Conservation (phyloP, 768 basidiomycete genomes). For the Mycena belliarum region DNA sequence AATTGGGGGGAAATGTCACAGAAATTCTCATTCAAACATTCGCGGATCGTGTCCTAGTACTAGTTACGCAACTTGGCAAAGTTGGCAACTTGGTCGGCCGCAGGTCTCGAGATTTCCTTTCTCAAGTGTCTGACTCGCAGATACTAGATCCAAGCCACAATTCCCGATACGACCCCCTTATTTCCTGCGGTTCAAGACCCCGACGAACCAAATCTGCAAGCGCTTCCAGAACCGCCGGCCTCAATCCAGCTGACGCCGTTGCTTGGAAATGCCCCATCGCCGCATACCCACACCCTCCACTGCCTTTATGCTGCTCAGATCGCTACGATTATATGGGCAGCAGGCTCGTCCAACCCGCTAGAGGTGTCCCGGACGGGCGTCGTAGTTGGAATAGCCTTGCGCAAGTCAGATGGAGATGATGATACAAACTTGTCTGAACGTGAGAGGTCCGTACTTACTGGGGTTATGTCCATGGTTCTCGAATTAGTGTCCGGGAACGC, state of each 20-base stretch:
- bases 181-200: constrained; percentile 39
- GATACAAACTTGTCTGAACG: constrained; percentile 32
- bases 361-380: constrained; percentile 56
- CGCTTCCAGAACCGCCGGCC: constrained; percentile 63
- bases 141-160: constrained; percentile 74
- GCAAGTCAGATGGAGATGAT: constrained; percentile 33
- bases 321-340: constrained; percentile 78
- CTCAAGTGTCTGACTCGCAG: constrained; percentile 8
- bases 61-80: constrained; percentile 90
- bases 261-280: constrained; percentile 72
- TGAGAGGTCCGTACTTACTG: constrained; percentile 48
- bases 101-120: constrained; percentile 20
- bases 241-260: constrained; percentile 77
- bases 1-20: constrained; percentile 60
- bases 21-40: constrained; percentile 79
- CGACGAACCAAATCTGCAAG: constrained; percentile 31
- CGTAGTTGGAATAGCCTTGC: constrained; percentile 75
- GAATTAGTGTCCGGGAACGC: constrained; percentile 30
- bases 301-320: constrained; percentile 85
- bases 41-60: constrained; percentile 79
- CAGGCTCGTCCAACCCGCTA: constrained; percentile 41
- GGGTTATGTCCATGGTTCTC: constrained; percentile 50
- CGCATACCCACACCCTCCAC: constrained; percentile 69
- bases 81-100: constrained; percentile 85
- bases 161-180: constrained; percentile 65